phyloP scores from a whole-genome alignment of 768 basidiomycete genomes.

The Lactifluus volemus region DNA sequence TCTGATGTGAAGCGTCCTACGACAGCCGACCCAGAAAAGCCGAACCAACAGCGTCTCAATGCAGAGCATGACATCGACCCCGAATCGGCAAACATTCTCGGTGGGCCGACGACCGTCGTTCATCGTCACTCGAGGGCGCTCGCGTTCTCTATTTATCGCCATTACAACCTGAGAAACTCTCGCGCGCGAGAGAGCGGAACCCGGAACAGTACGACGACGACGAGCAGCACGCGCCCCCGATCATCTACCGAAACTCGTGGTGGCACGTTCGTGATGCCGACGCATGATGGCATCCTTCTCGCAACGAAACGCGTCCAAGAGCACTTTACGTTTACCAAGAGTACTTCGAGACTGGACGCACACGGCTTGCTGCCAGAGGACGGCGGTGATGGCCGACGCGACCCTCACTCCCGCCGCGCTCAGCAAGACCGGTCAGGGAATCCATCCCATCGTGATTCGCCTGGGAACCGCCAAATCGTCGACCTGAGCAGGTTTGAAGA shows the following conservation, averaged over 20 bases:
- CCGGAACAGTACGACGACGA: conserved; percentile 19
- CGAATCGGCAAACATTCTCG: conserved; percentile 32
- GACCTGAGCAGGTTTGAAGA: not conserved
- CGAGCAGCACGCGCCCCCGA: conserved; percentile 19
- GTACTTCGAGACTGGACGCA: conserved; percentile 2
- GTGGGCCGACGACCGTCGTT: conserved; percentile 58
- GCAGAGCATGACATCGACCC: conserved; percentile 48
- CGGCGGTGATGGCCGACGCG: not conserved
- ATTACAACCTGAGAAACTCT: conserved; percentile 33
- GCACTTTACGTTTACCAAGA: conserved; percentile 36
- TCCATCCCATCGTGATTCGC: not conserved
- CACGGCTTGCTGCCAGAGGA: conserved; percentile 9
- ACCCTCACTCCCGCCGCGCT: not conserved
- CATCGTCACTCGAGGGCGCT: conserved; percentile 77
- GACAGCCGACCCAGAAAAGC: conserved; percentile 44
- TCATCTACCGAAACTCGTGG: conserved; percentile 3
- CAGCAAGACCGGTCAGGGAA: not conserved
- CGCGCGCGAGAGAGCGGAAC: not conserved
- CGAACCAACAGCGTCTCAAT: conserved; percentile 59
- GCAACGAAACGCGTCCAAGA: conserved; percentile 71
- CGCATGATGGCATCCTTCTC: conserved; percentile 43
- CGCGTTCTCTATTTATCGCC: conserved; percentile 73
- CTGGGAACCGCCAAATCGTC: not conserved
- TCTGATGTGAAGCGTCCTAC: conserved; percentile 17
- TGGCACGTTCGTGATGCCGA: conserved; percentile 3